phyloP scores from a whole-genome alignment of 2,329 filamentous ascomycete species.

The Colletotrichum godetiae region DNA sequence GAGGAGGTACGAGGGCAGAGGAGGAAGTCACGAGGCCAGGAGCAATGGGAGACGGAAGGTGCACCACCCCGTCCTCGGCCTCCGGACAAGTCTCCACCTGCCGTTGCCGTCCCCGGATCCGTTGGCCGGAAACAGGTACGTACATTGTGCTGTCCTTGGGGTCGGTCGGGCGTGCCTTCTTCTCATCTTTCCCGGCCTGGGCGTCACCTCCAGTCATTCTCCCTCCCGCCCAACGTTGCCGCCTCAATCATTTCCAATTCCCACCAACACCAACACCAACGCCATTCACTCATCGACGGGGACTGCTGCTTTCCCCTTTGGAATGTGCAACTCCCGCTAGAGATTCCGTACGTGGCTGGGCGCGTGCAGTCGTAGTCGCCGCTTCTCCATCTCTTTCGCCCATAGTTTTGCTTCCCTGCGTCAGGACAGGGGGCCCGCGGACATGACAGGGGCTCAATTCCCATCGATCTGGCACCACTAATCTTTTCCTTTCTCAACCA shows the following conservation, averaged over 20 bases:
- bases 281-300: not conserved
- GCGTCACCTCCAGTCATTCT: not conserved
- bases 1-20: not conserved
- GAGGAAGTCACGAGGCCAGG: not conserved
- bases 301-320: not conserved
- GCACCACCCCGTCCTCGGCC: not conserved
- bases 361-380: not conserved
- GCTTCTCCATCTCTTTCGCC: not conserved
- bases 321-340: not conserved
- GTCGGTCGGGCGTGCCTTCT: not conserved
- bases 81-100: not conserved
- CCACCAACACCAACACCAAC: not conserved
- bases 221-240: not conserved
- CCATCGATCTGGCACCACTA: conserved; percentile 24
- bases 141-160: not conserved
- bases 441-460: conserved; percentile 28
- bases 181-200: not conserved
- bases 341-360: not conserved
- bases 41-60: not conserved
- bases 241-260: not conserved
- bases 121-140: not conserved
- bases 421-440: not conserved
- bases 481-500: conserved; percentile 7
- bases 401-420: not conserved
- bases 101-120: not conserved